These are phyloP conservation scores for Colletotrichum tofieldiae DNA, from an alignment of 2,329 filamentous ascomycete species.

Conservation along the genomic window DNA sequence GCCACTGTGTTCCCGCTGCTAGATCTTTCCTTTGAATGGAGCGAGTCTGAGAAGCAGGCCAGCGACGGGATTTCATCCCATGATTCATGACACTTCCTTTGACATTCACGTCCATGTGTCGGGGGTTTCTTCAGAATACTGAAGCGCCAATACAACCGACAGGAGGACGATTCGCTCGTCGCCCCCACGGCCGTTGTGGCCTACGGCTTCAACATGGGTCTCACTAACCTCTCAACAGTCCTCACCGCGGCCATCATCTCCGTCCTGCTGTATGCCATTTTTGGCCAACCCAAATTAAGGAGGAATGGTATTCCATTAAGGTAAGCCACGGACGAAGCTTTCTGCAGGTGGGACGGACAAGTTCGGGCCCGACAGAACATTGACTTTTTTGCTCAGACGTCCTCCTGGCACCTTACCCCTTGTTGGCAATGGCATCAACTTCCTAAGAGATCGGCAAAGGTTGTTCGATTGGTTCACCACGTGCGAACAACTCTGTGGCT, in stretches of 20 bases:
- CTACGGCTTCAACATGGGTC: constrained; percentile 11
- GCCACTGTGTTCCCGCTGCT: neutral
- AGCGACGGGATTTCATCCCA: neutral
- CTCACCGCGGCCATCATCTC: constrained; percentile 20
- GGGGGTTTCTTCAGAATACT: neutral
- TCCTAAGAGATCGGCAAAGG: constrained; percentile 72
- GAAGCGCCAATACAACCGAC: neutral
- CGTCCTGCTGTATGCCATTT: constrained; percentile 31
- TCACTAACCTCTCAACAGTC: constrained; percentile 6
- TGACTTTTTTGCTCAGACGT: constrained; percentile 52
- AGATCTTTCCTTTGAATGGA: neutral
- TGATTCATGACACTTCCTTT: neutral
- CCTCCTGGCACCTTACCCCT: constrained; percentile 69
- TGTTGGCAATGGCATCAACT: constrained; percentile 73
- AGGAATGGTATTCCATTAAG: constrained; percentile 42
- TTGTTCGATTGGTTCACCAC: constrained; percentile 75
- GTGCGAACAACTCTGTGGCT: constrained; percentile 70
- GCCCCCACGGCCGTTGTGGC: neutral
- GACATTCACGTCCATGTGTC: neutral
- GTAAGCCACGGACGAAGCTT: constrained; percentile 25
- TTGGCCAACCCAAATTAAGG: constrained; percentile 38
- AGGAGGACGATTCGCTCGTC: neutral
- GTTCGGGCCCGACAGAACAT: neutral
- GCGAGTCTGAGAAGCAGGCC: neutral
- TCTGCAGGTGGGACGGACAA: neutral